Evolutionary conservation across 208 protist genomes (phyloP).

Genomic region (Leishmania martiniquensis): DNA sequence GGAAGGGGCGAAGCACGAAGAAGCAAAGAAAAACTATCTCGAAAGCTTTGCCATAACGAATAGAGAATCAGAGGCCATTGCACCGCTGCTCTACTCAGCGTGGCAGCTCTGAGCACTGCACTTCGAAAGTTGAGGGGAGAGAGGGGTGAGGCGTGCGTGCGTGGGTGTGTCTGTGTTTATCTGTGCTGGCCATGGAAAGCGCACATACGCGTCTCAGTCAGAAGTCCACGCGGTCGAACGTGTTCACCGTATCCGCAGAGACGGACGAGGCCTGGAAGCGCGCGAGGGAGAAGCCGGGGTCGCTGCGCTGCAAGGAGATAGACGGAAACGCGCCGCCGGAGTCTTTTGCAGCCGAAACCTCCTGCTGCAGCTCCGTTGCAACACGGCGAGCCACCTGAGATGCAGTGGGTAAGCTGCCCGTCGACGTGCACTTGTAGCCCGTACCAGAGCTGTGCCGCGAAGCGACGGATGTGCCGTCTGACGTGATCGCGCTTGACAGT

Average conservation of each 20-base stretch:
- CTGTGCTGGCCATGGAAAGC: too few relatives aligned
- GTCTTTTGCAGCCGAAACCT: not conserved
- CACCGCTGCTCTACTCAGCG: not conserved
- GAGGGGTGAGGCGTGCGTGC: too few relatives aligned
- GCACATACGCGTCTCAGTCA: not conserved
- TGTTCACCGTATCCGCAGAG: constrained; percentile 18
- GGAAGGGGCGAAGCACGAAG: not conserved
- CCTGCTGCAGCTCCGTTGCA: not conserved
- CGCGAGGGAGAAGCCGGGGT: constrained; percentile 13
- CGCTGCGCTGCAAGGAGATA: constrained; percentile 5
- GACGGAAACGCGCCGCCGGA: not conserved
- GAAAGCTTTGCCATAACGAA: not conserved
- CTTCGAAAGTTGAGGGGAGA: not conserved
- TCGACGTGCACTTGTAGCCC: not conserved
- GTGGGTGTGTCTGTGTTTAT: too few relatives aligned
- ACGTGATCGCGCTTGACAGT: not conserved
- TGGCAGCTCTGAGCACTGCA: not conserved
- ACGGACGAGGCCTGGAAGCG: constrained; percentile 4
- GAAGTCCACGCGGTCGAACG: constrained; percentile 12
- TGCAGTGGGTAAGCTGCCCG: not conserved
- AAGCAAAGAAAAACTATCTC: constrained; percentile 4
- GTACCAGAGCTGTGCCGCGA: not conserved
- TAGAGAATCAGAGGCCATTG: not conserved
- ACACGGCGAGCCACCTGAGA: not conserved
- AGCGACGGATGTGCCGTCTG: not conserved